These are phyloP conservation scores for Pseudocercospora cruenta DNA, from an alignment of 2,329 filamentous ascomycete genomes.

Conservation along the genomic window DNA sequence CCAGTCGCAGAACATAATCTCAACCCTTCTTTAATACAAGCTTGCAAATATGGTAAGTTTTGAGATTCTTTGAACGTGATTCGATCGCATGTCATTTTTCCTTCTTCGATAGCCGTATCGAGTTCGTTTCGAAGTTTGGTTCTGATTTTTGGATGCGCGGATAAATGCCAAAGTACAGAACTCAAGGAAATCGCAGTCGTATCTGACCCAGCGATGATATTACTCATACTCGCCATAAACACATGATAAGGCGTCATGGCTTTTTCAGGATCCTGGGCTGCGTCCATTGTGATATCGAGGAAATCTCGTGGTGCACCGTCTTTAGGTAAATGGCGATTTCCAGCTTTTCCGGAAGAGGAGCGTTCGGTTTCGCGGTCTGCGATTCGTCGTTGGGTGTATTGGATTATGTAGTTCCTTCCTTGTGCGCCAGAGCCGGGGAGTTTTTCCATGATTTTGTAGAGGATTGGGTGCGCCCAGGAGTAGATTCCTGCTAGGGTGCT, in stretches of 20 bases:
- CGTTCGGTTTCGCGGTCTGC: slow-evolving; percentile 15
- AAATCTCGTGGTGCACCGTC: slow-evolving; percentile 22
- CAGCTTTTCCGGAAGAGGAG: slow-evolving; percentile 7
- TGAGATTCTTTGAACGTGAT: slow-evolving; percentile 40
- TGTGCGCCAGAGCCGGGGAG: slow-evolving; percentile 21
- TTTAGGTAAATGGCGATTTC: slow-evolving; percentile 16
- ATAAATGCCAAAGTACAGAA: slow-evolving; percentile 39
- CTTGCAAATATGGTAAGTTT: slow-evolving; percentile 47
- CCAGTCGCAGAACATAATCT: slow-evolving; percentile 30
- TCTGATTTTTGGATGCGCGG: slow-evolving; percentile 33
- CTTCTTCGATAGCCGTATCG: slow-evolving; percentile 17
- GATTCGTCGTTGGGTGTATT: slow-evolving; percentile 19
- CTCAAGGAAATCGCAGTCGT: slow-evolving; percentile 41
- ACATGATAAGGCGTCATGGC: slow-evolving; percentile 27
- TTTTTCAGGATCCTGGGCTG: slow-evolving; percentile 25
- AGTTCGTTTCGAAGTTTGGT: slow-evolving; percentile 31
- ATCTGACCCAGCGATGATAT: slow-evolving; percentile 38
- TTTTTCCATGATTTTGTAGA: slow-evolving; percentile 23
- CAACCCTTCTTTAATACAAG: slow-evolving; percentile 35
- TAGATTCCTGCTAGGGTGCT: slow-evolving; percentile 22
- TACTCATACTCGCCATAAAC: slow-evolving; percentile 26
- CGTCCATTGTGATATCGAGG: slow-evolving; percentile 25
- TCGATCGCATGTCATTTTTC: slow-evolving; percentile 26
- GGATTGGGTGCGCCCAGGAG: slow-evolving; percentile 23
- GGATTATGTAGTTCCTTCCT: slow-evolving; percentile 19